Base-by-base conservation (phyloP, 2,329 filamentous ascomycete genomes). In the Pestalotiopsis sp. region DNA sequence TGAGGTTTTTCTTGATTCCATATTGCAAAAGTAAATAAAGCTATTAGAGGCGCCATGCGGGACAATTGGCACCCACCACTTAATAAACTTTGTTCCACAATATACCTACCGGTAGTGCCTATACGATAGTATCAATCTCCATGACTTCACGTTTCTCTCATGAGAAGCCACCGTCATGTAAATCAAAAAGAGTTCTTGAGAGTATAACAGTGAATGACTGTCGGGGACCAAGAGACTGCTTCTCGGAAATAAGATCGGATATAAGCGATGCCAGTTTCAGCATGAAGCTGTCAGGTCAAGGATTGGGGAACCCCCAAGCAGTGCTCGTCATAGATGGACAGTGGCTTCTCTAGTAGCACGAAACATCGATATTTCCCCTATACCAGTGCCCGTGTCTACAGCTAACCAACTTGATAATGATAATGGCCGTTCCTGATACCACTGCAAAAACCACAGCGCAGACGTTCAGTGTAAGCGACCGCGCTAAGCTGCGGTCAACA, bases 401-500 rank as follows among this genome's bases (percentile, higher is more conserved):
- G 31, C 31, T 36, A 36, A 36, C 31, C 9, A 7, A 36, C 9
- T 9, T 36, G 31, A 36, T 11, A 52, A 20, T 52, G 2, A 52
- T 7, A n/a, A 62, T 62, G 59, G 59, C 59, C 13, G 6, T 62
- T n/a, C 20, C 59, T 12, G 59, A 62, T 13, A 62, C 31, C 9
- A 31, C 36, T 9, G 27, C 27, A 14, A 17, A 41, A 39, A 38
- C n/a, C 4, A n/a, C 61, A 17, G 38, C n/a, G 20, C 61, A 52
- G 5, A 27, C 25, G 4, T 13, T 49, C 39, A n/a, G 38, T 41
- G 25, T 68, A 9, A 68, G 68, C 41, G 66, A 69, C 27, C 61
- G 68, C 31, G 66, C 68, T 52, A 58, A 23, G 39, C 56, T 68
- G 45, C 68, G 17, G 27, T 36, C 61, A 2, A 49, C 61, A 17